Evolutionary conservation across 805 yeast genomes (phyloP).

Genomic region (Pichia cephalocereana): DNA sequence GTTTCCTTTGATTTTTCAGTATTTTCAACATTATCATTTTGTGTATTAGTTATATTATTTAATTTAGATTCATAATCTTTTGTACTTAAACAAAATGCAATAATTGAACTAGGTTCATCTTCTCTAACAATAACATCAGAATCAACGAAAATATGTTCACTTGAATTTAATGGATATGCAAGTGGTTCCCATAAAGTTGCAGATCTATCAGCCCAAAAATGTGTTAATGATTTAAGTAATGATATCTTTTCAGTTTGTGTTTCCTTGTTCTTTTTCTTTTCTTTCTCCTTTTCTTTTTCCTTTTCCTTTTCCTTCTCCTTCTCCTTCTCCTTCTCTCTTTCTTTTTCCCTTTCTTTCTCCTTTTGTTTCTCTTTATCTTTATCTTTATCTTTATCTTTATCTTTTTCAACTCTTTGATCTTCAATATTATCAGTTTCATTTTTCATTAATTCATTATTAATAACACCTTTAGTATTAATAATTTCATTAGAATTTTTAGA

Average conservation of each 20-base stretch:
- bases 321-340: slow-evolving; percentile 7
- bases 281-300: slow-evolving; percentile 1
- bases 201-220: slow-evolving; percentile 96
- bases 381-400: neutral
- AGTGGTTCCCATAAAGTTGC: slow-evolving; percentile 93
- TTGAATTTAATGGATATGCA: slow-evolving; percentile 66
- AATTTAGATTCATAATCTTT: slow-evolving; percentile 54
- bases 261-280: slow-evolving; percentile 7
- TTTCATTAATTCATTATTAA: too few relatives aligned
- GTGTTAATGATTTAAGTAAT: slow-evolving; percentile 71
- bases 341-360: neutral
- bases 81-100: slow-evolving; percentile 86
- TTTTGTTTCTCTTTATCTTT: slow-evolving; percentile 4
- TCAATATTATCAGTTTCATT: neutral
- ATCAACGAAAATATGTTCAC: slow-evolving; percentile 90
- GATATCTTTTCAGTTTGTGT: slow-evolving; percentile 61
- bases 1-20: neutral
- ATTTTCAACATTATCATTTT: neutral
- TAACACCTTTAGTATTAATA: too few relatives aligned
- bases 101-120: slow-evolving; percentile 91
- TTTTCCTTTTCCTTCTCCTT: slow-evolving; percentile 7
- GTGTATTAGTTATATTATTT: slow-evolving; percentile 13
- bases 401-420: neutral
- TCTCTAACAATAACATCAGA: slow-evolving; percentile 90
- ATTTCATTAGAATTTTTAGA: too few relatives aligned